Conservation (phyloP, 768 basidiomycete genomes). For the Rossbeevera mucosa region DNA sequence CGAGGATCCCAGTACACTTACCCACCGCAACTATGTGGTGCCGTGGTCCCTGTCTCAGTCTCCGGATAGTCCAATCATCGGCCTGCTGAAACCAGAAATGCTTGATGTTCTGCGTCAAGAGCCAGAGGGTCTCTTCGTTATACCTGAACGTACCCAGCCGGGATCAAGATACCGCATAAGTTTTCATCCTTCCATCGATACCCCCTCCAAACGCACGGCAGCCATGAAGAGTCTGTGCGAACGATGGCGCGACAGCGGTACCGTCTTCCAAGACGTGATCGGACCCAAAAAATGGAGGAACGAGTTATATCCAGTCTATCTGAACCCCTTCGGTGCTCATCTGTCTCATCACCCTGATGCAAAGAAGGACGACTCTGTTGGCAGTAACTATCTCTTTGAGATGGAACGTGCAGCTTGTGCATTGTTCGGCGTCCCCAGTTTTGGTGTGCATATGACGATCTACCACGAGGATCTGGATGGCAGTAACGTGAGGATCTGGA, state of each 20-base stretch:
- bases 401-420: slow-evolving; percentile 89
- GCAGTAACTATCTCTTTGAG: slow-evolving; percentile 70
- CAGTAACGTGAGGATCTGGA: slow-evolving; percentile 62
- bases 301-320: slow-evolving; percentile 79
- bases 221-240: slow-evolving; percentile 65
- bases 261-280: slow-evolving; percentile 56
- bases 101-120: slow-evolving; percentile 52
- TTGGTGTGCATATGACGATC: slow-evolving; percentile 87
- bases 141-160: slow-evolving; percentile 31
- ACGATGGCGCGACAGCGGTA: slow-evolving; percentile 65
- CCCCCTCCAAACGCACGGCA: slow-evolving; percentile 53
- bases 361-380: slow-evolving; percentile 29
- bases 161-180: slow-evolving; percentile 34
- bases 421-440: slow-evolving; percentile 86
- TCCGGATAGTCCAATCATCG: slow-evolving; percentile 51
- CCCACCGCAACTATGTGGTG: slow-evolving; percentile 43
- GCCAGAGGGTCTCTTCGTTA: slow-evolving; percentile 38
- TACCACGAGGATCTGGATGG: slow-evolving; percentile 43
- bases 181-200: slow-evolving; percentile 50
- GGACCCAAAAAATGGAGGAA: slow-evolving; percentile 78
- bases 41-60: slow-evolving; percentile 53
- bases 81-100: slow-evolving; percentile 55
- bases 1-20: slow-evolving; percentile 21
- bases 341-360: slow-evolving; percentile 33
- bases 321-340: slow-evolving; percentile 55